Evolutionary conservation across 306 rosid species (phyloP).

Genomic region (Echinosophora koreensis): DNA sequence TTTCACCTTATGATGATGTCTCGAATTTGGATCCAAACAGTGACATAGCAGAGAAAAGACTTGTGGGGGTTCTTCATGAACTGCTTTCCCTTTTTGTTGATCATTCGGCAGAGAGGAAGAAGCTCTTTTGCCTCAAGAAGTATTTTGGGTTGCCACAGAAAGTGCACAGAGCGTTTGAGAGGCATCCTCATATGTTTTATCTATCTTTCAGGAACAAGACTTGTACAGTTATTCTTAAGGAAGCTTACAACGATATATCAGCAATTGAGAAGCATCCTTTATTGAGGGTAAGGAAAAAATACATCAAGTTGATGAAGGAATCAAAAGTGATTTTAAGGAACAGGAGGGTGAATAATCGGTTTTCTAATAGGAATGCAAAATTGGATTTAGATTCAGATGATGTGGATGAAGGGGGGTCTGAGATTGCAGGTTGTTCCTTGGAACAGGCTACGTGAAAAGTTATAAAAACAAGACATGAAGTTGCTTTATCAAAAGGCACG

Average conservation of each 20-base stretch:
- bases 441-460: constrained; percentile 28
- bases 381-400: constrained; percentile 53
- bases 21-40: constrained; percentile 62
- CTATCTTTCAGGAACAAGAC: constrained; percentile 78
- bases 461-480: background rate
- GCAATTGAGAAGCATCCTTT: constrained; percentile 78
- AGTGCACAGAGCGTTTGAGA: constrained; percentile 85
- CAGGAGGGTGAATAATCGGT: constrained; percentile 60
- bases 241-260: constrained; percentile 63
- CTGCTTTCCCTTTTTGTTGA: constrained; percentile 81
- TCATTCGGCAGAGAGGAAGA: constrained; percentile 86
- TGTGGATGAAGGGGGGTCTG: constrained; percentile 50
- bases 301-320: constrained; percentile 72
- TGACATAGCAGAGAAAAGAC: constrained; percentile 80
- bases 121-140: constrained; percentile 81
- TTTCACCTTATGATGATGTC: constrained; percentile 82
- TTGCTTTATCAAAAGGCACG: background rate
- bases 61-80: constrained; percentile 87
- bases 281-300: constrained; percentile 71
- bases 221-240: constrained; percentile 85
- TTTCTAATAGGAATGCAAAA: constrained; percentile 38
- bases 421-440: constrained; percentile 47
- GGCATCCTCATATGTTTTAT: constrained; percentile 86
- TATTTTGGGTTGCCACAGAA: constrained; percentile 85
- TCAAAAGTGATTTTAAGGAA: constrained; percentile 65